phyloP scores from a whole-genome alignment of 2,329 filamentous ascomycete genomes.

The Alternaria brassicicola region DNA sequence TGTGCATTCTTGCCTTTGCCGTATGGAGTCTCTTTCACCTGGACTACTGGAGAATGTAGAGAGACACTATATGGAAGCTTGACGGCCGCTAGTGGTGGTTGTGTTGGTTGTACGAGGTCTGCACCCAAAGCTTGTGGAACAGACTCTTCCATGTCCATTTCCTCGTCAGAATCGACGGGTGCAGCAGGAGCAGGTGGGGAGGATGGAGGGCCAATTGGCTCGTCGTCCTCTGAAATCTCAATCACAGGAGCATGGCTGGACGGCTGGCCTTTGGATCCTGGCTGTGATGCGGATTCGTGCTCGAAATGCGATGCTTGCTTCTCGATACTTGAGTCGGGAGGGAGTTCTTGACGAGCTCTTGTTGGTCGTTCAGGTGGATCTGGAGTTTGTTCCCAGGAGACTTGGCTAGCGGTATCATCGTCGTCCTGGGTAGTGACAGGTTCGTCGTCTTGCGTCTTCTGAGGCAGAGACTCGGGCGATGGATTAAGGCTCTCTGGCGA shows the following conservation, averaged over 20 bases:
- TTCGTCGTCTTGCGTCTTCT: conserved; percentile 15
- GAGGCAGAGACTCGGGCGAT: conserved; percentile 9
- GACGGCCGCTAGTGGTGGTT: background rate
- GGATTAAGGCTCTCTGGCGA: conserved; percentile 14
- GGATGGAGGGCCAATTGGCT: conserved; percentile 16
- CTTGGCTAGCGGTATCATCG: background rate
- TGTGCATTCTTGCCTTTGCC: conserved; percentile 23
- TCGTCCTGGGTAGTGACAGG: conserved; percentile 14
- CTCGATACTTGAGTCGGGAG: conserved; percentile 41
- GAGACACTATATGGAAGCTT: background rate
- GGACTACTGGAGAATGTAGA: conserved; percentile 19
- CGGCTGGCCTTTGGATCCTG: background rate
- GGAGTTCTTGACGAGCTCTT: conserved; percentile 19
- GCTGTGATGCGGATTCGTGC: background rate
- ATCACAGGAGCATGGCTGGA: background rate
- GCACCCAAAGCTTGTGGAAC: conserved; percentile 41
- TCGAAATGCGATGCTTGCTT: background rate
- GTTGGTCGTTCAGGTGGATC: conserved; percentile 23
- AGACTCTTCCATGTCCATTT: conserved; percentile 38
- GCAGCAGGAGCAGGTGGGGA: conserved; percentile 21
- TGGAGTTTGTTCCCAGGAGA: conserved; percentile 29
- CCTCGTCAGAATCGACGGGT: conserved; percentile 27
- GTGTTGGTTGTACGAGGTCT: conserved; percentile 10
- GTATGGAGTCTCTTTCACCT: conserved; percentile 42
- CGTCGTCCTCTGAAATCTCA: conserved; percentile 19